These are phyloP conservation scores for Fraxinus excelsior DNA, from an alignment of 257 asterid genomes.

Conservation along the genomic window DNA sequence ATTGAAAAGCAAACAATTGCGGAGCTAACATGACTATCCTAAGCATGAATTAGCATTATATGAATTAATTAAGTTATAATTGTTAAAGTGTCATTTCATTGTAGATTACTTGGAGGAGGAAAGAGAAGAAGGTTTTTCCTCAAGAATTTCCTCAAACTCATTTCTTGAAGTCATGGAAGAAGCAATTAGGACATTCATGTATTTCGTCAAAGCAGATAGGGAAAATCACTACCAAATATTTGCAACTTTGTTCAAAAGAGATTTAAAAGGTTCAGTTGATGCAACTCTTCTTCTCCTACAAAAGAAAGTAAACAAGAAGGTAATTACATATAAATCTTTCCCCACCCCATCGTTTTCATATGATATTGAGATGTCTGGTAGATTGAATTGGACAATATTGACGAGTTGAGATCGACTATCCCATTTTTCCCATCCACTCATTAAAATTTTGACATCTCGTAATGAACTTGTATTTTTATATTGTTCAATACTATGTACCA, in stretches of 20 bases:
- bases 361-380: background rate
- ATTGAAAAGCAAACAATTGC: no score
- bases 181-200: conserved; percentile 78
- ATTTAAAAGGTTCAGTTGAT: conserved; percentile 57
- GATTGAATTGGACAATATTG: background rate
- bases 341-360: background rate
- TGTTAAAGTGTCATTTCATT: background rate
- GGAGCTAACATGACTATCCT: no score
- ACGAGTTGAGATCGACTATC: background rate
- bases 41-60: no score
- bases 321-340: conserved; percentile 6
- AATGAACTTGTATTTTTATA: no score
- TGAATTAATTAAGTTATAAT: no score
- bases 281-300: conserved; percentile 63
- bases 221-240: conserved; percentile 56
- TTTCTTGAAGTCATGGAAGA: conserved; percentile 75
- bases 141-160: conserved; percentile 80
- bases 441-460: no score
- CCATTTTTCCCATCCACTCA: background rate
- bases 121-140: conserved; percentile 44
- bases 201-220: conserved; percentile 80
- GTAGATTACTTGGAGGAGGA: conserved; percentile 59
- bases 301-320: conserved; percentile 78
- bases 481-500: no score
- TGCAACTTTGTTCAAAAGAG: conserved; percentile 61